Percentiles rank a stretch among this genome's conserved stretches.
Conservation (phyloP, 352 stramenopile genomes). For the Phytophthora foliorum region DNA sequence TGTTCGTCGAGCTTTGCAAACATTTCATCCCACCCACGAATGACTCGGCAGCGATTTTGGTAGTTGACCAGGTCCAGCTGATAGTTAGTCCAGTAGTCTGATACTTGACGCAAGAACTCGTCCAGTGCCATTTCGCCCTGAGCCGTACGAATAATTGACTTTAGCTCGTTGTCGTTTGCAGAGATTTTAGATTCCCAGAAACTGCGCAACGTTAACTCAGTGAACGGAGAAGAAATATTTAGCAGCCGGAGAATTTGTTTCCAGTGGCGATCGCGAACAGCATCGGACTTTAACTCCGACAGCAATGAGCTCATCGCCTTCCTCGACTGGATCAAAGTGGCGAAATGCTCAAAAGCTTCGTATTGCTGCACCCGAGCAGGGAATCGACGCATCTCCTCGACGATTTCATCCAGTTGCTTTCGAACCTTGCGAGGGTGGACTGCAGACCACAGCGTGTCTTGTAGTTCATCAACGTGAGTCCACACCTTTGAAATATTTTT, state of each 20-base stretch:
- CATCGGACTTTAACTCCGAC: constrained; percentile 98
- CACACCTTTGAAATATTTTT: constrained; percentile 93
- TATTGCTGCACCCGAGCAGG: constrained; percentile 98
- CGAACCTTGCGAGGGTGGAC: constrained; percentile 96
- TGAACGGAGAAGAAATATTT: constrained; percentile 93
- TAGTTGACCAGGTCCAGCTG: constrained; percentile 95
- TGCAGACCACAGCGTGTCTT: constrained; percentile 95
- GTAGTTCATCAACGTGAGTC: constrained; percentile 90
- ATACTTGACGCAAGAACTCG: constrained; percentile 97
- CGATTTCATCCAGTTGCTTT: constrained; percentile 97
- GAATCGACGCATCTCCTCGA: constrained; percentile 96
- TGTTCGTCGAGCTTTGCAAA: constrained; percentile 99
- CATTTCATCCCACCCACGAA: constrained; percentile 99
- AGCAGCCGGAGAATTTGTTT: constrained; percentile 97
- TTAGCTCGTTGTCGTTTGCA: constrained; percentile 95
- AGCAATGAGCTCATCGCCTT: constrained; percentile 95
- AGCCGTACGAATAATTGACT: constrained; percentile 97
- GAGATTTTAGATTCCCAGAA: constrained; percentile 98
- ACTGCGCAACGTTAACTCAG: constrained; percentile 96
- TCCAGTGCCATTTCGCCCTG: constrained; percentile 99
- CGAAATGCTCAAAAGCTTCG: constrained; percentile 96
- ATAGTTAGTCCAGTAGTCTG: constrained; percentile 92
- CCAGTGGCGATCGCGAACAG: constrained; percentile 99
- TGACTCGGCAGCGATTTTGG: constrained; percentile 96
- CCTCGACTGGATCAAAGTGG: constrained; percentile 94